phyloP scores from a whole-genome alignment of 306 rosid genomes.

The Castanopsis chinensis region DNA sequence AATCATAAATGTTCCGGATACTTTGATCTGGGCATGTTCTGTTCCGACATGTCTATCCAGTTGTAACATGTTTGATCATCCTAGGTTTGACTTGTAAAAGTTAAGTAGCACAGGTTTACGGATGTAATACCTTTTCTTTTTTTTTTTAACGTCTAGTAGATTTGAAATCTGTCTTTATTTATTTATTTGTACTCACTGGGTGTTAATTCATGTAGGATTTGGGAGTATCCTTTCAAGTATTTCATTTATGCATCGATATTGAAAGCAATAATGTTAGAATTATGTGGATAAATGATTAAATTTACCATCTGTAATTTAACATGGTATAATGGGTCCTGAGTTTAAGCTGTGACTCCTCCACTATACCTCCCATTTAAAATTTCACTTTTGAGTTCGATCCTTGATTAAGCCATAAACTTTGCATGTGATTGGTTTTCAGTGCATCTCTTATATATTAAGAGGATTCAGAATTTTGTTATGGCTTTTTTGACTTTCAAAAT shows the following conservation, averaged over 20 bases:
- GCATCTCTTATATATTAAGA: background rate
- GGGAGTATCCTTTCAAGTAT: background rate
- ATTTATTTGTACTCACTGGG: no score
- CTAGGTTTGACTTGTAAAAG: background rate
- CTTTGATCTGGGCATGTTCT: background rate
- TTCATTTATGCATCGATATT: background rate
- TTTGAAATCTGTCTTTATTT: background rate
- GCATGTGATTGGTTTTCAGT: conserved; percentile 5
- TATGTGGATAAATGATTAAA: no score
- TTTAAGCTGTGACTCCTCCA: no score
- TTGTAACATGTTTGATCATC: background rate
- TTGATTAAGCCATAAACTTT: background rate
- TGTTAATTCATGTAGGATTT: background rate
- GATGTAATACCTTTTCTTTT: background rate
- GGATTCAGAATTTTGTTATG: background rate
- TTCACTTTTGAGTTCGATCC: no score
- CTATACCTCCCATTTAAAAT: no score
- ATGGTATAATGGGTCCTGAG: no score
- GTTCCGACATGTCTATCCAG: background rate
- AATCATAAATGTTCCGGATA: background rate
- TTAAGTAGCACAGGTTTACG: background rate
- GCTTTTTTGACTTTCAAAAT: no score
- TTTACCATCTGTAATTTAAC: no score
- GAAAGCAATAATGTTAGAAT: background rate
- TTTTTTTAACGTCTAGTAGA: background rate